Evolutionary conservation across 306 rosid genomes (phyloP).

Genomic region (Acacia confusa): DNA sequence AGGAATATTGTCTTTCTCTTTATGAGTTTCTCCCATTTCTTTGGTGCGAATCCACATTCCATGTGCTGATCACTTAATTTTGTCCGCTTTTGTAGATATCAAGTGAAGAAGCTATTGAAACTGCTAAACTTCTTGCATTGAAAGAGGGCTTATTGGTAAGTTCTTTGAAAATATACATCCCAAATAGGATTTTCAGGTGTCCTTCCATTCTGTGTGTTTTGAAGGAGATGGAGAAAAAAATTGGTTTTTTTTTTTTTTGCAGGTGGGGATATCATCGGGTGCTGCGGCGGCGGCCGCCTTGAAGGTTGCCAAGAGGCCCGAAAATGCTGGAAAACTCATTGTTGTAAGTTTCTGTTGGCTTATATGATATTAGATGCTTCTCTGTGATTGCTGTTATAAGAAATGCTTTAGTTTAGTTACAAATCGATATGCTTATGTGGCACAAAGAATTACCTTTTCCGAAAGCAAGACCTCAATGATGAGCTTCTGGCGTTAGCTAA

Average conservation of each 20-base stretch:
- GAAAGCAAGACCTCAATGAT: background rate
- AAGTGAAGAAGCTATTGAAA: conserved; percentile 87
- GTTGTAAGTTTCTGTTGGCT: conserved; percentile 64
- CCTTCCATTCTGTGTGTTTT: conserved; percentile 5
- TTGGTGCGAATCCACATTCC: background rate
- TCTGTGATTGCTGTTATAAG: background rate
- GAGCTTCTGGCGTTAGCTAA: too few species aligned
- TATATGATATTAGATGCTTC: background rate
- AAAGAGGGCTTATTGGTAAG: conserved; percentile 87
- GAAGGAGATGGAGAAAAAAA: background rate
- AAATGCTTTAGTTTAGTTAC: conserved; percentile 5
- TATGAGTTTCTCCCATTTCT: background rate
- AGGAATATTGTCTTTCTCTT: background rate
- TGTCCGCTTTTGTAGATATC: conserved; percentile 60
- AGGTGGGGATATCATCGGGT: conserved; percentile 99
- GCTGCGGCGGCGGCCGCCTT: conserved; percentile 92
- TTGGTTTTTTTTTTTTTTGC: conserved; percentile 8
- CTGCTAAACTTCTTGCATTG: conserved; percentile 81
- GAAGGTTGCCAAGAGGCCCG: conserved; percentile 77
- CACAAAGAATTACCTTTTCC: background rate
- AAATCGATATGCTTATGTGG: background rate
- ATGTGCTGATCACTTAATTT: background rate
- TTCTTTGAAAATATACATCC: conserved; percentile 14
- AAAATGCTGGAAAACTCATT: conserved; percentile 88
- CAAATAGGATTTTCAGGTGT: background rate